phyloP scores from a whole-genome alignment of 371 early-diverging fungal species.

The Cokeromyces recurvatus region DNA sequence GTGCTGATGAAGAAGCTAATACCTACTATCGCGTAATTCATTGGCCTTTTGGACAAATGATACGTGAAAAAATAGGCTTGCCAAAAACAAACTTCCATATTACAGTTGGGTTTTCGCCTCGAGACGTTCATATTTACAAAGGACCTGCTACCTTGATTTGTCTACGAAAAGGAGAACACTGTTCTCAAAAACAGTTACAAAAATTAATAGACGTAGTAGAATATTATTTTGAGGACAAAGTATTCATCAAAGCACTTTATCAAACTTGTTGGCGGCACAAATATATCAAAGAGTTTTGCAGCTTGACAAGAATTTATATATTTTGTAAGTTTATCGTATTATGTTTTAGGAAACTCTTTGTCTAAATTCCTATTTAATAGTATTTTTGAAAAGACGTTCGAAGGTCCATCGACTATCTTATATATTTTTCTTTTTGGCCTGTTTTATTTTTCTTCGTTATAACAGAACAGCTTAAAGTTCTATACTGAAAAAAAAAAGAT shows the following conservation, averaged over 20 bases:
- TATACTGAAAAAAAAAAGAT: too few species aligned
- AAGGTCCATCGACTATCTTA: too few species aligned
- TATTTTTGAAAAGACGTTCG: too few species aligned
- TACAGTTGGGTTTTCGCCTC: slow-evolving; percentile 18
- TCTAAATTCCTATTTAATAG: too few species aligned
- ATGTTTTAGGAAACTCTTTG: too few species aligned
- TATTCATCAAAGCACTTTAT: slow-evolving; percentile 3
- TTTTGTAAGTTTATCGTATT: too few species aligned
- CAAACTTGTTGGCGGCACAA: slow-evolving; percentile 2
- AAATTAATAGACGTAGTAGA: neutral
- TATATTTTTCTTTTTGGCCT: too few species aligned
- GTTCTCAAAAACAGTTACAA: neutral
- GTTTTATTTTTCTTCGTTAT: too few species aligned
- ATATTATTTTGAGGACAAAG: slow-evolving; percentile 3
- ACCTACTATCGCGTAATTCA: slow-evolving; percentile 15
- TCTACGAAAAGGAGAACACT: neutral
- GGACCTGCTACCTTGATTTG: slow-evolving; percentile 17
- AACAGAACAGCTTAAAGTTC: too few species aligned
- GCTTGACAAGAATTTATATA: too few species aligned
- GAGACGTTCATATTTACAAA: slow-evolving; percentile 21
- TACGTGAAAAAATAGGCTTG: slow-evolving; percentile 7
- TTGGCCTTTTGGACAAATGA: slow-evolving; percentile 21
- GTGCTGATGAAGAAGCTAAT: neutral
- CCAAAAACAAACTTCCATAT: slow-evolving; percentile 14
- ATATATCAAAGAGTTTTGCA: too few species aligned